Evolutionary conservation across 1,284 basidiomycete genomes (phyloP), one percentile per base, ranked within the genome.

Genomic region (Porodaedalea pini): DNA sequence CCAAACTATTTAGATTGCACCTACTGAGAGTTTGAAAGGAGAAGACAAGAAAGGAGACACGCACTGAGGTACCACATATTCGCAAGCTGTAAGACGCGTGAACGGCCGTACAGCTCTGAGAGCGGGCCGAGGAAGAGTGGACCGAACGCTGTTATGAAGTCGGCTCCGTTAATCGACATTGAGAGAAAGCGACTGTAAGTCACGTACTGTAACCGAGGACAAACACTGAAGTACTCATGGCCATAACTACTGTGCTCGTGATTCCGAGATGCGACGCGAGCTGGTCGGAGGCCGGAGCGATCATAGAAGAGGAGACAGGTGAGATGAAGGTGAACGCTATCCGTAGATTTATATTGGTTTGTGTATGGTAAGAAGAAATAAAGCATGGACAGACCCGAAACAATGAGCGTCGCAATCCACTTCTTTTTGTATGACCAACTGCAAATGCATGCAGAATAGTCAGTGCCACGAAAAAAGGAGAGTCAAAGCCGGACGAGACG

Each of bases 271-370:
- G 69, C 11, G 62, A 53, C 0, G 84, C 81, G 5, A 90, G 63
- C 48, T 80, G 76, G 0, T 63, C 64, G 1, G 78, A 75, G 0
- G 87, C 85, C 0, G 88, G 86, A 0, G 90, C 84, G 31, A 88
- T 76, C 80, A 90, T 87, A n/a, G 84, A 80, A 2, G 85, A 85
- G 0, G 85, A 81, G 2, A 86, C 75, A 0, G 85, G 84, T 6
- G 77, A 79, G 55, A 88, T 83, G 65, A 87, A 86, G 0, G 82
- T 85, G 68, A 83, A 85, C 0, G 78, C 75, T 41, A 41, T 21
- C n/a, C 13, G 32, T 34, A 6, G 8, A 41, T 15, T 8, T 41
- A 8, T 17, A 15, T 17, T 2, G 19, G 2, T 23, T 41, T 8
- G 19, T 15, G 13, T 34, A 6, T 34, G 13, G 13, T 34, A 34